These are phyloP conservation scores for Camellia granthamiana DNA, from an alignment of 148 eudicot genomes.

Conservation along the genomic window DNA sequence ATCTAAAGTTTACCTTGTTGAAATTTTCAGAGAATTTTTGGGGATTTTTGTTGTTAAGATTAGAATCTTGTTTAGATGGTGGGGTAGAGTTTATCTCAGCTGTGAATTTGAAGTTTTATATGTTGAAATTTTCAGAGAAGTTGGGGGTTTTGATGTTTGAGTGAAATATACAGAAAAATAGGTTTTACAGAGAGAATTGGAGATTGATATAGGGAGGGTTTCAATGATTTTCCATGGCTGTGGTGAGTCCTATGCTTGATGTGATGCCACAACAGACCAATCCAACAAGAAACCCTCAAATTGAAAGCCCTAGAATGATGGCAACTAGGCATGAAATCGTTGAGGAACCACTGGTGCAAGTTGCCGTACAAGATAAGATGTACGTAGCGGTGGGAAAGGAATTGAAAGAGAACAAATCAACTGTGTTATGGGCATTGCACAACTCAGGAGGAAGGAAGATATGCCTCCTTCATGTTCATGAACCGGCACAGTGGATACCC, in stretches of 20 bases:
- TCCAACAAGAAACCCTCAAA: slow-evolving; percentile 26
- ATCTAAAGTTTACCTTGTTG: not conserved
- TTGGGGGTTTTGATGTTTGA: not conserved
- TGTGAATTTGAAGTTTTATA: not conserved
- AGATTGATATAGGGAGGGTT: not conserved
- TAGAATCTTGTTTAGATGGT: too few relatives aligned
- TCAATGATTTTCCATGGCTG: slow-evolving; percentile 25
- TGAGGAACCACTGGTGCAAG: slow-evolving; percentile 26
- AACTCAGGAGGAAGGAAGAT: slow-evolving; percentile 48
- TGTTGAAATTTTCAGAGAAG: not conserved
- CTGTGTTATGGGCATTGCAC: slow-evolving; percentile 59
- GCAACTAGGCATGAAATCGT: slow-evolving; percentile 25
- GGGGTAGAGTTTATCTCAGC: not conserved
- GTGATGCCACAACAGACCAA: slow-evolving; percentile 13
- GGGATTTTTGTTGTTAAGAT: not conserved
- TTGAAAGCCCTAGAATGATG: slow-evolving; percentile 23
- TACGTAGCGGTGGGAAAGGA: slow-evolving; percentile 66
- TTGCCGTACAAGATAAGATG: slow-evolving; percentile 37
- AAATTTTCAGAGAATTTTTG: not conserved
- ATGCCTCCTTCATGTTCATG: slow-evolving; percentile 71
- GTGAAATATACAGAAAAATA: not conserved
- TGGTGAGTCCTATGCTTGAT: slow-evolving; percentile 14
- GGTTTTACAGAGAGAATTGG: not conserved
- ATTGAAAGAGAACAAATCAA: slow-evolving; percentile 36
- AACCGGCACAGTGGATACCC: slow-evolving; percentile 59